Evolutionary conservation across 305 asterid genomes (phyloP), one percentile per base, ranked within the genome.

Genomic region (Fraxinus nigra): DNA sequence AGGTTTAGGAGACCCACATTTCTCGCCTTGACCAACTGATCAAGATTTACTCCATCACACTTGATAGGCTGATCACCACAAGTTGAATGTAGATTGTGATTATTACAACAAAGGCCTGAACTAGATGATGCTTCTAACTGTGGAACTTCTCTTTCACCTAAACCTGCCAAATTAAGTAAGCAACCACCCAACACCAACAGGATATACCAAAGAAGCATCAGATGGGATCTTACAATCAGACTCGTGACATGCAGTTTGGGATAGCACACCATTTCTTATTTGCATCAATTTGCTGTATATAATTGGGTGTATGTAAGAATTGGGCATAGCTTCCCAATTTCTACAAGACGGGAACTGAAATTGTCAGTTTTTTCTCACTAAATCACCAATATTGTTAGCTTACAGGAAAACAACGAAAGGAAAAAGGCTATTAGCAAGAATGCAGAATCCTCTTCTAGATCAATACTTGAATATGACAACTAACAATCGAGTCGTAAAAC

Each of bases 61-160:
- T 77, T 81, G 76, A 89, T 83, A 72, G 82, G 81, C 86, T 77
- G 56, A 84, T 88, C 87, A 32, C 87, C 82, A 77, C 91, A 82
- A 78, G 84, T 77, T 61, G 87, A 82, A 80, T 81, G 91, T 76
- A 73, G 85, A 82, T 78, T 84, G 61, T 85, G 89, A 76, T 86
- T 89, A 86, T 86, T 88, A 84, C 97, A 93, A 87, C 94, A 92
- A 87, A 85, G 88, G 75, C 93, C 98, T 34, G 95, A 87, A 86
- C 97, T 95, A 72, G 97, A 94, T 83, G 98, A 90, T 80, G 95
- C 93, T 86, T 91, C 91, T 43, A 88, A 81, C 81, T 85, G 93
- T 40, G 96, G 92, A 89, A 82, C 87, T 81, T 90, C 94, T 80
- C 92, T 87, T 33, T 87, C 93, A 84, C 90, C 87, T 84, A 87